A percentile compares a stretch with the other conserved stretches of the same genome.
Conservation (phyloP, 2,329 filamentous ascomycete genomes). For the Colletotrichum sp. region DNA sequence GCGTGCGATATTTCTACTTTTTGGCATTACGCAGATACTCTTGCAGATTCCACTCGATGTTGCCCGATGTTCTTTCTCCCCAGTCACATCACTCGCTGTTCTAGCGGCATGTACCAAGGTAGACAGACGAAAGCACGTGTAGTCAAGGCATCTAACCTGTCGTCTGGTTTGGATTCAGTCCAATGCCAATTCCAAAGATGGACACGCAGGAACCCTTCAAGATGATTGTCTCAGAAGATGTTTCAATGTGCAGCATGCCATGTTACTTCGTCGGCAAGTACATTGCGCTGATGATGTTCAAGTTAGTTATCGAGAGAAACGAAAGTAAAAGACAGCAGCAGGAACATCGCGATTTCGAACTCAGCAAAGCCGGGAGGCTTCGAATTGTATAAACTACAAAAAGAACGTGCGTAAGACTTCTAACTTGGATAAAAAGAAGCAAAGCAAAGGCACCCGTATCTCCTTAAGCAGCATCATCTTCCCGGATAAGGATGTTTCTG, state of each 20-base stretch:
- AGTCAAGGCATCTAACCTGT: neutral
- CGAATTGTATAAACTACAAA: neutral
- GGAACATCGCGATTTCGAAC: neutral
- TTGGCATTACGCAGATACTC: neutral
- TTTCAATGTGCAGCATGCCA: neutral
- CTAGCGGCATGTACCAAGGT: neutral
- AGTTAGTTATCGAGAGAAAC: neutral
- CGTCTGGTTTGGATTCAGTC: neutral
- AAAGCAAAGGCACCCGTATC: neutral
- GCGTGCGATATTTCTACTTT: neutral
- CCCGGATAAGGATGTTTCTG: neutral
- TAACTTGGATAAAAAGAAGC: neutral
- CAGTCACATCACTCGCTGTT: neutral
- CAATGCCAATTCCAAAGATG: neutral
- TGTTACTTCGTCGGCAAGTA: neutral
- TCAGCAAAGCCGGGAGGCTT: neutral
- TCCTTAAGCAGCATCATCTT: neutral
- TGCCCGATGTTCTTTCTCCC: neutral
- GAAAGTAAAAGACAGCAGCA: neutral
- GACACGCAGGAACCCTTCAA: neutral
- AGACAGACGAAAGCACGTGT: neutral
- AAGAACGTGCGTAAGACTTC: neutral
- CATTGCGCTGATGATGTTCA: neutral
- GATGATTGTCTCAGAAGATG: neutral
- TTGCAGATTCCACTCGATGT: neutral